These are phyloP conservation scores for Pythium phragmitis DNA, from an alignment of 352 stramenopile genomes.

Conservation along the genomic window DNA sequence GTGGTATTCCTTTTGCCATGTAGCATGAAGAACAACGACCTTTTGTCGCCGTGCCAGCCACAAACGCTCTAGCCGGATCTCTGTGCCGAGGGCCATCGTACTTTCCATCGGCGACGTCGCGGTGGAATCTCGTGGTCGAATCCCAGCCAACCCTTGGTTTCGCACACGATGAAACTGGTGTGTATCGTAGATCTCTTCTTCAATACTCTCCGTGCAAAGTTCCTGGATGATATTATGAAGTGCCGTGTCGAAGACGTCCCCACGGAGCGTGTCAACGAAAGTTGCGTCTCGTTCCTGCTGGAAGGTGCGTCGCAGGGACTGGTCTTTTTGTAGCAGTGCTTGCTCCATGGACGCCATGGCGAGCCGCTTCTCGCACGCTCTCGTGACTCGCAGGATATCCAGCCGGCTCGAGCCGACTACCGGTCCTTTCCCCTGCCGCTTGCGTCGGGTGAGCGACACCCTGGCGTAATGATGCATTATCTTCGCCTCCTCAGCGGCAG, in stretches of 20 bases:
- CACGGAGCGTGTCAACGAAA: conserved; percentile 22
- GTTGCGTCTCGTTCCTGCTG: conserved; percentile 34
- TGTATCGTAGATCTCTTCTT: conserved; percentile 19
- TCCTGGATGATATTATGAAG: conserved; percentile 26
- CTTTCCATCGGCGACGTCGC: not conserved
- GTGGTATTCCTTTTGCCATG: conserved; percentile 44
- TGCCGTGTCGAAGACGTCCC: conserved; percentile 31
- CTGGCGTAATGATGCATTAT: conserved; percentile 31
- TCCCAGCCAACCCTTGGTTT: conserved; percentile 14
- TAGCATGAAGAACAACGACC: conserved; percentile 28
- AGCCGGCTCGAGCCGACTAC: conserved; percentile 30
- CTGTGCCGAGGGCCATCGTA: not conserved
- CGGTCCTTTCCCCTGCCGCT: conserved; percentile 2
- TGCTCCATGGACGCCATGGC: conserved; percentile 60
- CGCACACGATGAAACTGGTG: not conserved
- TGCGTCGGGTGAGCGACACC: conserved; percentile 33
- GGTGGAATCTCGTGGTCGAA: not conserved
- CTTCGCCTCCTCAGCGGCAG: conserved; percentile 37
- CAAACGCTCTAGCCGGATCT: conserved; percentile 37
- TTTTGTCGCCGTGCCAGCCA: conserved; percentile 46
- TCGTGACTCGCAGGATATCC: conserved; percentile 45
- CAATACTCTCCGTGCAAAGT: conserved; percentile 30
- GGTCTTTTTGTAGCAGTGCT: conserved; percentile 36
- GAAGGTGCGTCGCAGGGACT: conserved; percentile 29
- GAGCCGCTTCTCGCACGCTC: conserved; percentile 63